Base-by-base conservation (phyloP, 1,284 basidiomycete species). In the Sanguinoderma infundibulare region DNA sequence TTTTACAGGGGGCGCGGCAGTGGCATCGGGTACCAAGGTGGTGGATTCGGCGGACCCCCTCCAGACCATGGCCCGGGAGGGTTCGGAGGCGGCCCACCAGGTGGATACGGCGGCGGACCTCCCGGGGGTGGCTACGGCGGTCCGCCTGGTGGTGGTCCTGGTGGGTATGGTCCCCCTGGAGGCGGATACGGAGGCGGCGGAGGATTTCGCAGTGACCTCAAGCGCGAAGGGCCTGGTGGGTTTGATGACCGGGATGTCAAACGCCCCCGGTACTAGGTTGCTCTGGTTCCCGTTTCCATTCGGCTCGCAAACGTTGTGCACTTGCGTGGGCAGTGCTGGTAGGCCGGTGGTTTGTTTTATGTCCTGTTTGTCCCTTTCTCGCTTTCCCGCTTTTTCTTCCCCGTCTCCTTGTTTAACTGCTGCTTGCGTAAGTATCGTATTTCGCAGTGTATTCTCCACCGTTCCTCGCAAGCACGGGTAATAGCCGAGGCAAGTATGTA, bases 241-340 rank as follows among this genome's bases (percentile, higher is more conserved):
- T 89, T 84, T 75, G 91, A 92, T 71, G 92, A 93, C 76, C 85
- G 91, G 67, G 91, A 93, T 68, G 71, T 82, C 44, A 94, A 94
- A 78, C 88, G 92, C 71, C 86, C 89, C 71, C 86, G 92, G 71
- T 93, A 92, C 75, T 93, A 86, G 81, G 26, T 53, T 30, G 30
- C 40, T 55, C 40, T 24, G 28, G 39, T 39, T 56, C 20, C 38
- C 47, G 58, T 38, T 40, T 12, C 14, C 53, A 51, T 32, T 15
- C 24, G 15, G 38, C 15, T 42, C 42, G 46, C 58, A 39, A 38
- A 39, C 39, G 51, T 46, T 53, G n/a, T 22, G 56, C 57, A 36
- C 34, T 32, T 49, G 57, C 53, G 46, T 57, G 26, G 46, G 64
- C 62, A 57, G 63, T 64, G 64, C 62, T 54, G 54, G 62, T 58